These are phyloP conservation scores for Phytophthora chlamydospora DNA, from an alignment of 352 stramenopile genomes.

Conservation along the genomic window DNA sequence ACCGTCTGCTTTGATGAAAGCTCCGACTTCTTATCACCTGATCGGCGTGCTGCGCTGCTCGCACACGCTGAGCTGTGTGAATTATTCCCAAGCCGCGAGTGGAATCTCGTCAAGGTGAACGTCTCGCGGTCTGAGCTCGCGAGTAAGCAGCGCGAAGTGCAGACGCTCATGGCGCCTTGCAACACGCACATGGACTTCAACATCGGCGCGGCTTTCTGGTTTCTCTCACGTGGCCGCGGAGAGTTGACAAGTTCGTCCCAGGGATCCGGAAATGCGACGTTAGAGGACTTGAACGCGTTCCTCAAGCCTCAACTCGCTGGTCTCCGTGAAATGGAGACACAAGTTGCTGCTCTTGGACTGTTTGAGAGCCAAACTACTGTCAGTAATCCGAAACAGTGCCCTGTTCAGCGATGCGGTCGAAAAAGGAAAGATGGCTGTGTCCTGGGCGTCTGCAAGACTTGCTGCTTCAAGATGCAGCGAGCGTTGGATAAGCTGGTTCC, in stretches of 20 bases:
- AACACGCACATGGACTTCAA: slow-evolving; percentile 98
- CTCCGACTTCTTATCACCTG: slow-evolving; percentile 75
- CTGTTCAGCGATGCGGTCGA: slow-evolving; percentile 44
- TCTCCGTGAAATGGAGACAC: slow-evolving; percentile 30
- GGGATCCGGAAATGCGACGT: slow-evolving; percentile 1
- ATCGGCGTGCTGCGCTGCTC: slow-evolving; percentile 89
- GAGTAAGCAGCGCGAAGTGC: slow-evolving; percentile 66
- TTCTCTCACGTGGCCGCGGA: slow-evolving; percentile 84
- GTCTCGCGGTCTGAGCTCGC: slow-evolving; percentile 79
- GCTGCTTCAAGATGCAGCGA: slow-evolving; percentile 55
- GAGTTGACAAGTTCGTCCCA: slow-evolving; percentile 18
- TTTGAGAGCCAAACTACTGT: slow-evolving; percentile 17
- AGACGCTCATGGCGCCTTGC: slow-evolving; percentile 84
- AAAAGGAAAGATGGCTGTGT: slow-evolving; percentile 54
- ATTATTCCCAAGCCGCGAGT: slow-evolving; percentile 85
- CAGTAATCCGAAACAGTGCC: slow-evolving; percentile 28
- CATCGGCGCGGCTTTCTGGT: slow-evolving; percentile 96
- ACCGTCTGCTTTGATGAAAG: slow-evolving; percentile 94
- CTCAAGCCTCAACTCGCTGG: slow-evolving; percentile 28
- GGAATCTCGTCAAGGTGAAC: slow-evolving; percentile 88
- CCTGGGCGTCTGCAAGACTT: slow-evolving; percentile 53
- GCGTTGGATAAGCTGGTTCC: slow-evolving; percentile 27
- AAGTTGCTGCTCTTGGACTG: slow-evolving; percentile 37
- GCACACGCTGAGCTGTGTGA: slow-evolving; percentile 84
- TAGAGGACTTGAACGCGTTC: slow-evolving; percentile 52